Percentiles rank a stretch among this genome's conserved stretches.
phyloP scores from a whole-genome alignment of 257 asterid genomes.

The Jasminum sambac region DNA sequence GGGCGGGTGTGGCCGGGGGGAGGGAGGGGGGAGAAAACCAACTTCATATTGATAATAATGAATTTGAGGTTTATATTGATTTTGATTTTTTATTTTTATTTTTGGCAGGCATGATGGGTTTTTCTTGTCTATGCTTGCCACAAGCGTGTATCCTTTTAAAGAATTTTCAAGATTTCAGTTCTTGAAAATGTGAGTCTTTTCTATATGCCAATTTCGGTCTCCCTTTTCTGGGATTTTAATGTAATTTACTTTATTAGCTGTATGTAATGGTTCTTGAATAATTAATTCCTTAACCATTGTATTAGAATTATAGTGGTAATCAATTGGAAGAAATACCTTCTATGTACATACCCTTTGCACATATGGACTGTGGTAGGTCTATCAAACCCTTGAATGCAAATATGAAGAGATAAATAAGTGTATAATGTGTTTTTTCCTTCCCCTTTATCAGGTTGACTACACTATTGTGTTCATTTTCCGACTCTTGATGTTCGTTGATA shows the following conservation, averaged over 20 bases:
- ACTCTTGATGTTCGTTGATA: constrained; percentile 90
- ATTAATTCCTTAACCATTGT: constrained; percentile 41
- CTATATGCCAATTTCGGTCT: constrained; percentile 1
- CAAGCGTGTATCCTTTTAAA: constrained; percentile 82
- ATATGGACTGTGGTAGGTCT: constrained; percentile 93
- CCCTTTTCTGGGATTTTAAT: background rate
- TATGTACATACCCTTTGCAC: constrained; percentile 78
- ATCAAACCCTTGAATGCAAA: constrained; percentile 1
- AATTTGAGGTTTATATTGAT: constrained; percentile 22
- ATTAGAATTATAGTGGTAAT: constrained; percentile 78
- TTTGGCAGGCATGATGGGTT: constrained; percentile 96
- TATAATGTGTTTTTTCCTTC: constrained; percentile 15
- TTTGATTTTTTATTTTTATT: constrained; percentile 32
- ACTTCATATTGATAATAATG: constrained; percentile 1
- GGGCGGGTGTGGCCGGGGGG: too few species aligned
- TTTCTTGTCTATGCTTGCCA: constrained; percentile 93
- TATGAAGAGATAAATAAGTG: background rate
- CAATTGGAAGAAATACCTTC: constrained; percentile 85
- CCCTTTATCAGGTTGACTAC: constrained; percentile 70
- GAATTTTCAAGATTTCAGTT: constrained; percentile 27
- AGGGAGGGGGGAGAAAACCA: constrained; percentile 17
- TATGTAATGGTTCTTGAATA: constrained; percentile 16
- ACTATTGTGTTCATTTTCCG: constrained; percentile 78
- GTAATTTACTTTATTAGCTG: constrained; percentile 5
- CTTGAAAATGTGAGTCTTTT: constrained; percentile 12